These are phyloP conservation scores for Chimonanthus salicifolius DNA, from an alignment of 164 flowering plant genomes.

Conservation along the genomic window DNA sequence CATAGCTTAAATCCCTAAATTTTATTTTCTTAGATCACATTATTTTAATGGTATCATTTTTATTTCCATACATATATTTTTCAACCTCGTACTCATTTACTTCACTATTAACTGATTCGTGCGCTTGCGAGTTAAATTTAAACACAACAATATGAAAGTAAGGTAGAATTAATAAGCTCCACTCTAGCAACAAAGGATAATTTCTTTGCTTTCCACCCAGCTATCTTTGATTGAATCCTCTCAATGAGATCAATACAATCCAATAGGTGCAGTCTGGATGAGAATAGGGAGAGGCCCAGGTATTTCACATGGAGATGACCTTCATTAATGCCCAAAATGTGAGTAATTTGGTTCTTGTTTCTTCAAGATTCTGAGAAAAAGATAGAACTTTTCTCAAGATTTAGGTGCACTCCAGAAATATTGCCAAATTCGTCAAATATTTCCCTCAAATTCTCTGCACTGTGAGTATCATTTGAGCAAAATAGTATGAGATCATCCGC, in stretches of 20 bases:
- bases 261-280: background rate
- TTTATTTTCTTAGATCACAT: no score
- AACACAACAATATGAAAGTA: background rate
- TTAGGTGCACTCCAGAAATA: background rate
- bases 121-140: no score
- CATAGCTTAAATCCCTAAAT: no score
- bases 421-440: background rate
- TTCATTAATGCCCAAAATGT: background rate
- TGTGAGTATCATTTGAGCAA: background rate
- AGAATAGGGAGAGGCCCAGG: background rate
- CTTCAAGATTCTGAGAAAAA: background rate
- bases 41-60: no score
- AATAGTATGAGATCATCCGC: background rate
- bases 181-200: background rate
- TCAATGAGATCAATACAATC: background rate
- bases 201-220: background rate
- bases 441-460: background rate
- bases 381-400: background rate
- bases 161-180: background rate
- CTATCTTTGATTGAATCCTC: background rate
- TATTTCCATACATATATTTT: no score
- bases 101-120: no score
- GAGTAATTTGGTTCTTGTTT: background rate
- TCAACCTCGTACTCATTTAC: no score
- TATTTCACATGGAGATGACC: background rate